A percentile compares a stretch with the other conserved stretches of the same genome.
Evolutionary conservation across 352 stramenopile genomes (phyloP).

Genomic region (Peronospora farinosa): DNA sequence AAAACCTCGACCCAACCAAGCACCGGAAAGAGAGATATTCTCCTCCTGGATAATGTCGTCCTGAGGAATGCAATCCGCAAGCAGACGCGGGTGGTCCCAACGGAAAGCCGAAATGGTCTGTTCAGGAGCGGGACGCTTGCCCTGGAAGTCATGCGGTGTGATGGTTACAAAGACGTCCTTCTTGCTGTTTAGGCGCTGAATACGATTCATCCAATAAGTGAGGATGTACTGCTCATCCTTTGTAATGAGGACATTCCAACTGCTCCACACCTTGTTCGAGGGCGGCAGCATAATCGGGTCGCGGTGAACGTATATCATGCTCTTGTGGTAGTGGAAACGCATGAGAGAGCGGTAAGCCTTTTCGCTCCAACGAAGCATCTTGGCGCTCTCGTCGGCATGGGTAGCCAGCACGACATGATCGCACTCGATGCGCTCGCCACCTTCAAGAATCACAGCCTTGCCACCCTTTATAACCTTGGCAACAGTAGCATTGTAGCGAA

Average conservation of each 20-base stretch:
- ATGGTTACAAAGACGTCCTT: slow-evolving; percentile 86
- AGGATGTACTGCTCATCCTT: slow-evolving; percentile 80
- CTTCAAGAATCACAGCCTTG: slow-evolving; percentile 70
- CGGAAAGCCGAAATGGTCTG: slow-evolving; percentile 68
- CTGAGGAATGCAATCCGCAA: slow-evolving; percentile 80
- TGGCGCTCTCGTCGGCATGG: slow-evolving; percentile 71
- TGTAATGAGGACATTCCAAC: slow-evolving; percentile 84
- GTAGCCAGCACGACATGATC: slow-evolving; percentile 82
- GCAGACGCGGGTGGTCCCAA: slow-evolving; percentile 79
- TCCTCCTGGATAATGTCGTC: slow-evolving; percentile 83
- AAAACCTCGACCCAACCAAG: slow-evolving; percentile 79
- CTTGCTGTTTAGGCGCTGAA: slow-evolving; percentile 80
- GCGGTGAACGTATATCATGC: slow-evolving; percentile 84
- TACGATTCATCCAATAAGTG: slow-evolving; percentile 89
- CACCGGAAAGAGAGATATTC: slow-evolving; percentile 73
- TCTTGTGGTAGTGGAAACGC: slow-evolving; percentile 83
- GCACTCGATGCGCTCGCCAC: slow-evolving; percentile 70
- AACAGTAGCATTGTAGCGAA: slow-evolving; percentile 73
- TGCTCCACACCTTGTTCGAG: slow-evolving; percentile 76
- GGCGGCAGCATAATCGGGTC: slow-evolving; percentile 66
- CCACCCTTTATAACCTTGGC: slow-evolving; percentile 63
- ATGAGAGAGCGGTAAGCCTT: slow-evolving; percentile 60
- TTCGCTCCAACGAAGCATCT: slow-evolving; percentile 68
- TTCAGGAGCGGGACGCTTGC: slow-evolving; percentile 43
- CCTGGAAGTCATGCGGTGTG: slow-evolving; percentile 67